Evolutionary conservation across 2,329 filamentous ascomycete genomes (phyloP).

Genomic region (Fusarium sp.): DNA sequence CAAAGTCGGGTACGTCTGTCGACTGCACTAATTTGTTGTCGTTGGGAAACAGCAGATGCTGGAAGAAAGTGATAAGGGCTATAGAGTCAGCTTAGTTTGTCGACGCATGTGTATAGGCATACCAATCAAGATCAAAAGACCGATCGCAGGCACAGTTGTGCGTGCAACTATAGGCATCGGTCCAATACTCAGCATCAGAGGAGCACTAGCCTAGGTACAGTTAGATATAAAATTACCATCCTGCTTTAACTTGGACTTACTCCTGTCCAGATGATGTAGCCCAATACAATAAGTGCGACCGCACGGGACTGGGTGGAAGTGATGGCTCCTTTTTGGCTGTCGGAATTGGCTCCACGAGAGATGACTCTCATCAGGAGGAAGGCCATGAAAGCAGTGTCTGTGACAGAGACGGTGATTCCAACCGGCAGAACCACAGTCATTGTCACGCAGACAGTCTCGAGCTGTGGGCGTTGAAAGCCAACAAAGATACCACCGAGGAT

Average conservation of each 20-base stretch:
- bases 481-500: slow-evolving; percentile 66
- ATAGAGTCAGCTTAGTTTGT: slow-evolving; percentile 13
- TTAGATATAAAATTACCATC: slow-evolving; percentile 8
- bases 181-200: slow-evolving; percentile 62
- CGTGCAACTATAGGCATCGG: slow-evolving; percentile 58
- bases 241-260: slow-evolving; percentile 54
- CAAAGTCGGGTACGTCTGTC: slow-evolving; percentile 9
- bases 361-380: slow-evolving; percentile 58
- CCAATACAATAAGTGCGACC: slow-evolving; percentile 57
- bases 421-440: slow-evolving; percentile 59
- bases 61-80: slow-evolving; percentile 55
- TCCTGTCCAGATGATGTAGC: slow-evolving; percentile 65
- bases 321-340: slow-evolving; percentile 47
- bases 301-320: slow-evolving; percentile 53
- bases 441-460: slow-evolving; percentile 65
- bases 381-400: slow-evolving; percentile 60
- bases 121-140: slow-evolving; percentile 64
- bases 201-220: slow-evolving; percentile 59
- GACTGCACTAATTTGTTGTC: slow-evolving; percentile 6
- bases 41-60: slow-evolving; percentile 27
- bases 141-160: slow-evolving; percentile 64
- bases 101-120: slow-evolving; percentile 25
- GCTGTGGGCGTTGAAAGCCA: slow-evolving; percentile 65
- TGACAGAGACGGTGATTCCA: slow-evolving; percentile 58
- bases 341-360: slow-evolving; percentile 51